Evolutionary conservation across 2,329 filamentous ascomycete species (phyloP).

Genomic region (Uncinocarpus reesii): DNA sequence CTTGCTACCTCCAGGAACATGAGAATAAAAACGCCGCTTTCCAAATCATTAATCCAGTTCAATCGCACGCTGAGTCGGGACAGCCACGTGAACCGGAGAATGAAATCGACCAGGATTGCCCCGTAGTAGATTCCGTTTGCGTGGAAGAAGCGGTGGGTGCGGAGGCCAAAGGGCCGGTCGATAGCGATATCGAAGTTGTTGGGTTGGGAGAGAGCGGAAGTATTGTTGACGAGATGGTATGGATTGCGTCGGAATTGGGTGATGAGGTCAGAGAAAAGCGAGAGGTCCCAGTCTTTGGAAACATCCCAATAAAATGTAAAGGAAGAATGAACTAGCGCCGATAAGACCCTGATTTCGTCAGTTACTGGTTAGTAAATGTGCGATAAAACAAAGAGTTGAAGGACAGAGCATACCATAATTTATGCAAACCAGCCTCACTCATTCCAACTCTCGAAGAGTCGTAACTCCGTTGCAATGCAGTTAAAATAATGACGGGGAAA

Average conservation of each 20-base stretch:
- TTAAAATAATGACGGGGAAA: constrained; percentile 80
- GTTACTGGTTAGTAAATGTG: neutral
- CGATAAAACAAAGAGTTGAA: neutral
- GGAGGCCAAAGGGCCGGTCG: constrained; percentile 63
- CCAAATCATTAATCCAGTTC: constrained; percentile 74
- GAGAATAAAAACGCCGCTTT: constrained; percentile 78
- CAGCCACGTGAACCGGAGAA: constrained; percentile 82
- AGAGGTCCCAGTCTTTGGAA: constrained; percentile 91
- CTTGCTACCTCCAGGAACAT: constrained; percentile 78
- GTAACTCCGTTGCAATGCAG: constrained; percentile 59
- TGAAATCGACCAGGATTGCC: constrained; percentile 66
- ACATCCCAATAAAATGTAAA: constrained; percentile 99
- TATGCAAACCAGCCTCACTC: constrained; percentile 46
- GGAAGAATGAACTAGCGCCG: constrained; percentile 69
- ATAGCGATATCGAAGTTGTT: neutral
- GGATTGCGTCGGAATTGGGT: constrained; percentile 39
- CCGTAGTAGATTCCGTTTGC: constrained; percentile 67
- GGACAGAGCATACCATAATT: constrained; percentile 40
- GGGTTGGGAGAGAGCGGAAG: neutral
- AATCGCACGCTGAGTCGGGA: constrained; percentile 75
- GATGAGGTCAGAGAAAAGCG: constrained; percentile 55
- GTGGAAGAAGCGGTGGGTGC: constrained; percentile 62
- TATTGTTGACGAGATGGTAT: neutral
- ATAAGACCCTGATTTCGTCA: constrained; percentile 50
- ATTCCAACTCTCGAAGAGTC: constrained; percentile 43